Evolutionary conservation across 2,329 filamentous ascomycete genomes (phyloP).

Genomic region (Laburnicola sp.): DNA sequence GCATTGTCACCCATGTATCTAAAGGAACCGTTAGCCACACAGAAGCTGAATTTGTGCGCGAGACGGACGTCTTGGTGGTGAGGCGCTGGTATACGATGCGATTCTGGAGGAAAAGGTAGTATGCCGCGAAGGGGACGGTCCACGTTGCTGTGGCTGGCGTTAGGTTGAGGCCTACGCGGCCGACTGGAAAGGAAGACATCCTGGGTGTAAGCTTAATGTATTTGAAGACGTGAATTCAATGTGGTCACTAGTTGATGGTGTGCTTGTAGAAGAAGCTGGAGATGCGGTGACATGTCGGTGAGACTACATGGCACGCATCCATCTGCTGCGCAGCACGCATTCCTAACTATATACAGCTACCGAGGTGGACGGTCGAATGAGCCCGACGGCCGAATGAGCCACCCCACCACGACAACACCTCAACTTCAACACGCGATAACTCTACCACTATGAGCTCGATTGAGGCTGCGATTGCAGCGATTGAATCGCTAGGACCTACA

Average conservation of each 20-base stretch:
- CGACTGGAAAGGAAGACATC: conserved; percentile 13
- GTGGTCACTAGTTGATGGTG: background rate
- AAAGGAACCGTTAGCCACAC: conserved; percentile 11
- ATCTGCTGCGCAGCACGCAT: too few relatives aligned
- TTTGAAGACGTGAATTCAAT: background rate
- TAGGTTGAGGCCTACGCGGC: conserved; percentile 37
- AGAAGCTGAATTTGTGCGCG: background rate
- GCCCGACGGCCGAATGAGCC: too few relatives aligned
- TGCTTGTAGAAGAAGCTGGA: background rate
- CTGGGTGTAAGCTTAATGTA: background rate
- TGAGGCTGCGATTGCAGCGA: too few relatives aligned
- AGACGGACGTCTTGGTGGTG: conserved; percentile 34
- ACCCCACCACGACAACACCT: too few relatives aligned
- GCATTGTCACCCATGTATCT: conserved; percentile 35
- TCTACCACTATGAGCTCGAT: too few relatives aligned
- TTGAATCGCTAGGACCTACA: too few relatives aligned
- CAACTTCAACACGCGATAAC: too few relatives aligned
- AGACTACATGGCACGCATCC: too few relatives aligned
- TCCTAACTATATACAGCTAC: too few relatives aligned
- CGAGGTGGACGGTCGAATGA: too few relatives aligned
- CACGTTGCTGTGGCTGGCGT: conserved; percentile 46
- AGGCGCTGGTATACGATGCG: conserved; percentile 45
- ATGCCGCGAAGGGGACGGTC: conserved; percentile 48
- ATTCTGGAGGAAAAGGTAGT: conserved; percentile 48
- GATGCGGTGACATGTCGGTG: too few relatives aligned